phyloP scores from a whole-genome alignment of 495 filamentous ascomycete genomes.

The Rhizodiscina lignyota region DNA sequence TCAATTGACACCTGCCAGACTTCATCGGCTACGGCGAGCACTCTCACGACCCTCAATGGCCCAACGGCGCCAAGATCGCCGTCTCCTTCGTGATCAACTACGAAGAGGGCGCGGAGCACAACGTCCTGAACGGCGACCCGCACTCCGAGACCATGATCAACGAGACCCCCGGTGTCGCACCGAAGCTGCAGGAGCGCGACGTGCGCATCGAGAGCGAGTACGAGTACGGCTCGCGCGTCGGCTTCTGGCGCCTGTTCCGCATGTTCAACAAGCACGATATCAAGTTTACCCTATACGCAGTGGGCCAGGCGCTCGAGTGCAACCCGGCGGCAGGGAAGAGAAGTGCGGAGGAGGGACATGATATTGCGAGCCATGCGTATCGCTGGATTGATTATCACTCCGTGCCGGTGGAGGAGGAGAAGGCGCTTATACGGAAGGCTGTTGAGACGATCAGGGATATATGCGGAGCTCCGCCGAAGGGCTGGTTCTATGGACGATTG shows the following conservation, averaged over 20 bases:
- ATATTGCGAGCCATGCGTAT: constrained; percentile 23
- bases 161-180: constrained; percentile 17
- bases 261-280: constrained; percentile 23
- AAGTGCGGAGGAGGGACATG: constrained; percentile 21
- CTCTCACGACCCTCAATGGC: constrained; percentile 23
- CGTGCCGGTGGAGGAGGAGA: constrained; percentile 21
- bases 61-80: constrained; percentile 24
- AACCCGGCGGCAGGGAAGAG: constrained; percentile 19
- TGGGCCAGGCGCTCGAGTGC: constrained; percentile 22
- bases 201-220: constrained; percentile 24
- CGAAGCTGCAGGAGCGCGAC: constrained; percentile 6
- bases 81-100: constrained; percentile 29
- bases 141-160: constrained; percentile 18
- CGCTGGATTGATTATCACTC: constrained; percentile 24
- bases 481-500: constrained; percentile 26
- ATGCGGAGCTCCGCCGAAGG: constrained; percentile 19
- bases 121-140: constrained; percentile 19
- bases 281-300: constrained; percentile 23
- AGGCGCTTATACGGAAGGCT: constrained; percentile 21
- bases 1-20: constrained; percentile 11
- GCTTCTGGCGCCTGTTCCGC: constrained; percentile 23
- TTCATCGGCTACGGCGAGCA: constrained; percentile 21
- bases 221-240: constrained; percentile 23
- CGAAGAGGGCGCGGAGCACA: constrained; percentile 24
- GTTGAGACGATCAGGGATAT: constrained; percentile 18